Base-by-base conservation (phyloP, 495 filamentous ascomycete genomes). In the Daldinia concentrica region DNA sequence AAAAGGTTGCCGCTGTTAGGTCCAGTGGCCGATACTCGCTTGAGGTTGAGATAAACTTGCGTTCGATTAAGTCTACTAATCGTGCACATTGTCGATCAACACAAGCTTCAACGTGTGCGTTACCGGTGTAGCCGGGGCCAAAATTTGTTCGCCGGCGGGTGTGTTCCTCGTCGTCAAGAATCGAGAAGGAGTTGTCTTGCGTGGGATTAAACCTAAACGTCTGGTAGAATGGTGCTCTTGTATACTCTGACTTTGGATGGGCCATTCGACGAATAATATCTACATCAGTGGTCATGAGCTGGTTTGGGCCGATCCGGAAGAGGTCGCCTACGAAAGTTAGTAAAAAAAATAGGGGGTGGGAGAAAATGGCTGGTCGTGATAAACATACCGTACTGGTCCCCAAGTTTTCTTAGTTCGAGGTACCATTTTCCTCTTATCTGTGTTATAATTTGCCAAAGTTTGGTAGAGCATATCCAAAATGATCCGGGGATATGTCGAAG, bases 271-370 rank as follows among this genome's bases (percentile, higher is more conserved):
- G 70, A 39, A 73, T 62, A 27, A 69, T 36, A 14, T 66, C 58
- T 15, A 73, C 58, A 24, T 73, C 70, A 26, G 70, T 69, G 14
- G 70, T 73, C 51, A 73, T 17, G 26, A 73, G 50, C n/a, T 73
- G 70, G 34, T 69, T 69, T 8, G 70, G 70, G 1, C 70, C 70
- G 29, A 69, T 48, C 6, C 70, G 65, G 37, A 73, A 62, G 6
- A 73, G 65, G 14, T 73, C 65, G 0, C 70, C 70, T 73, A 5
- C 7, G 57, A 17, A 11, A 11, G 43, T 48, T 48, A 24, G 9
- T 9, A 24, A 48, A 43, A 43, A 19, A 48, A 48, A 15, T 15
- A 19, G 19, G 43, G 17, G 17, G 41, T 19, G n/a, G 17, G 15
- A 17, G n/a, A 8, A 29, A 29, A 29, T 29, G 5, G 27, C 27